These are phyloP conservation scores for Dendryphion nanum DNA, from an alignment of 2,329 filamentous ascomycete genomes.

Conservation along the genomic window DNA sequence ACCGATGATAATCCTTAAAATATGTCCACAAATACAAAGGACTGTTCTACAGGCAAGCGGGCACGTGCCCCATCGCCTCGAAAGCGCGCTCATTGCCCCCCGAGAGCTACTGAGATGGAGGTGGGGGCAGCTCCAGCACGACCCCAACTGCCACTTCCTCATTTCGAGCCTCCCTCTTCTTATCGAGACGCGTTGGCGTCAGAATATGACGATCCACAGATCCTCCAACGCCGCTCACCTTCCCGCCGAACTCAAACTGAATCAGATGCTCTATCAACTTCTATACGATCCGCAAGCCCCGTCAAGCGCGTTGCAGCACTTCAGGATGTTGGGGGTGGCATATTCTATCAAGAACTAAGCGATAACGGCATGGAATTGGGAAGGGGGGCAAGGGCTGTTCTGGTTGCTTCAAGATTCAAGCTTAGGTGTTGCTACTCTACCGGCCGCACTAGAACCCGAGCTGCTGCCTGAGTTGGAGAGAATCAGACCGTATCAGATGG, in stretches of 20 bases:
- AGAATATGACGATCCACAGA: slow-evolving; percentile 1
- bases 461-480: too few relatives aligned
- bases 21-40: too few relatives aligned
- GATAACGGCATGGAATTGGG: slow-evolving; percentile 2
- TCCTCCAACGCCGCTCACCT: neutral
- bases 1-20: too few relatives aligned
- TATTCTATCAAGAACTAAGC: slow-evolving; percentile 6
- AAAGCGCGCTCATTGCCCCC: too few relatives aligned
- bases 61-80: too few relatives aligned
- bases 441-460: too few relatives aligned
- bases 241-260: slow-evolving; percentile 3
- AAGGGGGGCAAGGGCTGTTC: slow-evolving; percentile 3
- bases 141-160: neutral
- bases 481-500: too few relatives aligned
- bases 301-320: slow-evolving; percentile 4
- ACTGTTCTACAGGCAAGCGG: too few relatives aligned
- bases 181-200: slow-evolving; percentile 1
- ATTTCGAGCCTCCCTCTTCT: slow-evolving; percentile 2
- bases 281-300: slow-evolving; percentile 4
- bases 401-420: too few relatives aligned
- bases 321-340: slow-evolving; percentile 2
- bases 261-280: slow-evolving; percentile 3
- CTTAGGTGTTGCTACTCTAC: too few relatives aligned
- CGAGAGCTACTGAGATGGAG: too few relatives aligned
- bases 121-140: too few relatives aligned